Base-by-base conservation (phyloP, 371 early-diverging fungal species). In the Amoeboaphelidium protococcarum region DNA sequence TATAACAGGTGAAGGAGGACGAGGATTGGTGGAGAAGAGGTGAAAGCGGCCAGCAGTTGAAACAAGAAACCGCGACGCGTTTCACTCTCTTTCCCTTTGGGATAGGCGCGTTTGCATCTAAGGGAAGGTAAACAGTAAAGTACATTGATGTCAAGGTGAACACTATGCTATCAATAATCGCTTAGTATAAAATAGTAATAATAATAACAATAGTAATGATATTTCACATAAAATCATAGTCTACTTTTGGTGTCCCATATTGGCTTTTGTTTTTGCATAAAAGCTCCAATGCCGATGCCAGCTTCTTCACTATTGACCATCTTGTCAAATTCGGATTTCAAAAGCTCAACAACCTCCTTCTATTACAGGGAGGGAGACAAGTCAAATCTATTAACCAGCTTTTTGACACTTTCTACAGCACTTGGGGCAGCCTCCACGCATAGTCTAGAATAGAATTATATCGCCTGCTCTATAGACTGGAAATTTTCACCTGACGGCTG, bases 241-340 rank as follows among this genome's bases (percentile, higher is more conserved):
- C 16, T 31, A 16, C 37, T 31, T 16, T 10, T 31, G 6, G 37
- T 10, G 6, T 16, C 63, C 78, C 75, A 77, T 43, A 71, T 62
- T 12, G 78, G 71, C 50, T 58, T 66, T 25, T 65, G 52, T 48
- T 72, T 69, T 48, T 49, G 54, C 22, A 64, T 46, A 60, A 75
- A 76, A 2, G 69, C 64, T 46, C 58, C 57, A 49, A 76, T 73
- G 21, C 77, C 79, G 47, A 67, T 67, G 1, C 67, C 69, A 3
- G 76, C 76, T 55, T 78, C 78, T 42, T 70, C 66, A 31, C 16
- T 31, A 31, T 6, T 10, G 10, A 31, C 16, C 37, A 31, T 31
- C 16, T 31, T 31, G 16, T 6, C 6, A 16, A 31, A 31, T 16
- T 10, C 16, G 6, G 6, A 16, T 16, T 31, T 31, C 16, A 31